These are phyloP conservation scores for Cutaneotrichosporon sp. DNA, from an alignment of 1,284 basidiomycete species.

Conservation along the genomic window DNA sequence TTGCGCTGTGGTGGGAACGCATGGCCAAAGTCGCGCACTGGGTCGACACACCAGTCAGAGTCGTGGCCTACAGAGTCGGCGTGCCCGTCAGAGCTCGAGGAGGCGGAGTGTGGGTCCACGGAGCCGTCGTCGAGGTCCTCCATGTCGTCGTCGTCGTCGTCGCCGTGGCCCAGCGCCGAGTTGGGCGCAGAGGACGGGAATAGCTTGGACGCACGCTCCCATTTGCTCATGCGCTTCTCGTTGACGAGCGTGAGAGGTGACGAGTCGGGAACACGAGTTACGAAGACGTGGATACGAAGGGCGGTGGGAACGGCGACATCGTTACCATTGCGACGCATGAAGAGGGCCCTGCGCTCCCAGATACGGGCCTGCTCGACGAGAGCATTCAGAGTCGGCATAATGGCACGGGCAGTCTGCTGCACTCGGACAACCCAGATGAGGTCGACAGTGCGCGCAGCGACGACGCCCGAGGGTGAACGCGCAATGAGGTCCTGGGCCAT, in stretches of 20 bases:
- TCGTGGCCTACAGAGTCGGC: constrained; percentile 6
- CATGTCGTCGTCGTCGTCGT: constrained; percentile 6
- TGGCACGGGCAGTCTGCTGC: constrained; percentile 40
- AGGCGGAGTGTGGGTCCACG: constrained; percentile 9
- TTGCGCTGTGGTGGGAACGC: not conserved
- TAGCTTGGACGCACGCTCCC: constrained; percentile 1
- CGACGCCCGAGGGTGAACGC: constrained; percentile 41
- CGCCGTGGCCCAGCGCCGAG: constrained; percentile 2
- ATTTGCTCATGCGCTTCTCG: constrained; percentile 10
- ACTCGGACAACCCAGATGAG: constrained; percentile 50
- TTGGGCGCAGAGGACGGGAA: constrained; percentile 1
- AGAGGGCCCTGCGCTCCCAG: constrained; percentile 37
- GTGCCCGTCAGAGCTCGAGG: not conserved
- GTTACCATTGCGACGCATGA: constrained; percentile 28
- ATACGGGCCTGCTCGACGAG: constrained; percentile 43
- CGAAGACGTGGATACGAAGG: constrained; percentile 45
- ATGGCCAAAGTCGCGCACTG: not conserved
- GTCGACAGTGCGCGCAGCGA: constrained; percentile 48
- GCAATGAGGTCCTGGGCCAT: constrained; percentile 45
- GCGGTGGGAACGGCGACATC: constrained; percentile 33
- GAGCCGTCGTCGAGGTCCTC: constrained; percentile 11
- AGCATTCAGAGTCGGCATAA: constrained; percentile 39
- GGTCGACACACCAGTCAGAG: constrained; percentile 9
- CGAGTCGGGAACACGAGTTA: constrained; percentile 41
- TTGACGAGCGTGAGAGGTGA: constrained; percentile 40